Evolutionary conservation across 1,284 basidiomycete species (phyloP).

Genomic region (Naganishia cerealis): DNA sequence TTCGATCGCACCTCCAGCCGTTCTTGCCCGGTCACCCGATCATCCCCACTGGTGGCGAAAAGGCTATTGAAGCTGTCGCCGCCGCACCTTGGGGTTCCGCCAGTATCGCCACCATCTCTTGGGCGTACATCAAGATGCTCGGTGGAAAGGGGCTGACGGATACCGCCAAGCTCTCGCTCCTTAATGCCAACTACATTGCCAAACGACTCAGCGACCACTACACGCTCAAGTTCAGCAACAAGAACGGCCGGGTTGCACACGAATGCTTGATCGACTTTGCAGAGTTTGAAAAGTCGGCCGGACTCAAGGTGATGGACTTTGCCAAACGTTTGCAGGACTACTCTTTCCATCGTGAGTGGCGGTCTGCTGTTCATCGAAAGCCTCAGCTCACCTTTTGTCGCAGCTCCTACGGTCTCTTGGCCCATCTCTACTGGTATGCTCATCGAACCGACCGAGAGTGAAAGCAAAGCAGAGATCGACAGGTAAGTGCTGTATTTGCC

Average conservation of each 20-base stretch:
- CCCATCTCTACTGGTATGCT: conserved; percentile 86
- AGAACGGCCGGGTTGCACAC: conserved; percentile 87
- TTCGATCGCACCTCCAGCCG: conserved; percentile 85
- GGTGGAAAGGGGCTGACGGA: conserved; percentile 83
- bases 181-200: conserved; percentile 98
- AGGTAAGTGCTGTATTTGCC: conserved; percentile 55
- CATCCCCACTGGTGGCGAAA: conserved; percentile 66
- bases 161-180: conserved; percentile 79
- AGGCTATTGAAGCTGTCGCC: conserved; percentile 82
- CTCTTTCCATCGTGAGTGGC: conserved; percentile 44
- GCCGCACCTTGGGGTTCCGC: conserved; percentile 92
- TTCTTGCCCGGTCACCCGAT: conserved; percentile 92
- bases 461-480: conserved; percentile 85
- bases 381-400: conserved; percentile 1
- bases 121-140: conserved; percentile 98
- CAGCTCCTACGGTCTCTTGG: conserved; percentile 61
- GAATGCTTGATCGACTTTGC: conserved; percentile 92
- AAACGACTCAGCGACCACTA: conserved; percentile 81
- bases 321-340: conserved; percentile 77
- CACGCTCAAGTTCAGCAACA: conserved; percentile 84
- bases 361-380: background rate
- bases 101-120: conserved; percentile 92
- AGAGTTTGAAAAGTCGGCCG: conserved; percentile 85
- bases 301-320: conserved; percentile 90
- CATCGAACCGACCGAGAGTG: conserved; percentile 70